Conservation (phyloP, 768 basidiomycete species). For the Suillus subaureus region DNA sequence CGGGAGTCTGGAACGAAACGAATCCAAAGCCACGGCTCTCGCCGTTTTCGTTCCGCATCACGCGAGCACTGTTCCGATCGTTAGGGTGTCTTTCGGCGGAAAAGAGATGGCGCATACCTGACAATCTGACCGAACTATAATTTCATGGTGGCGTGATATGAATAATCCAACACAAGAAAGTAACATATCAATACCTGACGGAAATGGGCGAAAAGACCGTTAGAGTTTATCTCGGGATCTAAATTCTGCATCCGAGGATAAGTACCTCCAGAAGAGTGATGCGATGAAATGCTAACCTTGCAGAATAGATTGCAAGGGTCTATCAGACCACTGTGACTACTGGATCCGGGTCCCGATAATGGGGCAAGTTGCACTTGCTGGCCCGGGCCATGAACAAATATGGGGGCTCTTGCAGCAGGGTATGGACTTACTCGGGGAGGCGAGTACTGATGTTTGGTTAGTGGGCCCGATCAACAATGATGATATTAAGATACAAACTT, state of each 20-base stretch:
- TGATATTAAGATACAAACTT: conserved; percentile 45
- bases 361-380: conserved; percentile 90
- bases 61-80: conserved; percentile 66
- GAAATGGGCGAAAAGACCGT: conserved; percentile 82
- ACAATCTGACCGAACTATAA: conserved; percentile 87
- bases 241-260: conserved; percentile 59
- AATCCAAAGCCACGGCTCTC: conserved; percentile 90
- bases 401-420: conserved; percentile 39
- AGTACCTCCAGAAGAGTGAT: conserved; percentile 5
- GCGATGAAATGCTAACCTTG: conserved; percentile 54
- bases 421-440: conserved; percentile 63
- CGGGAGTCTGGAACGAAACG: conserved; percentile 82
- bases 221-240: conserved; percentile 83
- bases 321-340: conserved; percentile 83
- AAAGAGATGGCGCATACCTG: conserved; percentile 50
- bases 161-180: conserved; percentile 8
- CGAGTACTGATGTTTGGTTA: conserved; percentile 51
- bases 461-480: conserved; percentile 9
- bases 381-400: conserved; percentile 84
- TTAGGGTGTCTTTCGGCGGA: neutral
- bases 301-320: conserved; percentile 91
- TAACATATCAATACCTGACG: conserved; percentile 53
- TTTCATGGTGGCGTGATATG: conserved; percentile 19
- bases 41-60: conserved; percentile 85
- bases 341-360: conserved; percentile 70